Evolutionary conservation across 1,139 yeast genomes (phyloP).

Genomic region (Torulaspora globosa): DNA sequence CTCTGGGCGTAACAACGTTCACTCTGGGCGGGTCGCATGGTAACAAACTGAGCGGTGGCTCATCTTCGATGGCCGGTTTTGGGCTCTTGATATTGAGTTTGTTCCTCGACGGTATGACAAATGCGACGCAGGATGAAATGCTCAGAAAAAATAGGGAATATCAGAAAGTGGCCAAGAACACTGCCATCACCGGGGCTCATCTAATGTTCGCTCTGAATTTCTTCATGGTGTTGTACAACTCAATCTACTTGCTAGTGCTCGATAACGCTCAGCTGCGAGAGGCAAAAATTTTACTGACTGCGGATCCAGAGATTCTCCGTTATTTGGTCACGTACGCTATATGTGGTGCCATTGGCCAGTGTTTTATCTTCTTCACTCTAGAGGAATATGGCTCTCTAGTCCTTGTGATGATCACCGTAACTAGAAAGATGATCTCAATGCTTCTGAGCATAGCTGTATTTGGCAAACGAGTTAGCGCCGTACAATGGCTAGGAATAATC

Average conservation of each 20-base stretch:
- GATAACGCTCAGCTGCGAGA: constrained; percentile 25
- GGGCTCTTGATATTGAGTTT: constrained; percentile 56
- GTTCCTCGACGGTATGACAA: constrained; percentile 84
- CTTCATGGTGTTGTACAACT: constrained; percentile 41
- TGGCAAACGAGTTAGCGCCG: constrained; percentile 59
- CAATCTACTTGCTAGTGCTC: constrained; percentile 35
- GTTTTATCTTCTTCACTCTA: constrained; percentile 79
- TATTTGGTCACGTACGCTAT: constrained; percentile 67
- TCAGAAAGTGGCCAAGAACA: constrained; percentile 52
- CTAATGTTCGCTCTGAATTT: constrained; percentile 80
- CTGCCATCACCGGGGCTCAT: constrained; percentile 66
- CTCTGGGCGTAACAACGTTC: constrained; percentile 76
- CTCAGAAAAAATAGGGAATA: constrained; percentile 44
- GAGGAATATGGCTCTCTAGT: constrained; percentile 81
- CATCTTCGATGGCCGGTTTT: constrained; percentile 51
- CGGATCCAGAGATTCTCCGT: constrained; percentile 47
- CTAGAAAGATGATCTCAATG: constrained; percentile 95
- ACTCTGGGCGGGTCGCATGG: constrained; percentile 45
- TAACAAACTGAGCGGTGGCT: constrained; percentile 35
- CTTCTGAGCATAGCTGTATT: constrained; percentile 78
- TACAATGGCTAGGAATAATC: constrained; percentile 75
- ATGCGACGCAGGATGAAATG: constrained; percentile 87
- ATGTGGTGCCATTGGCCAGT: constrained; percentile 89
- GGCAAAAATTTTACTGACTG: constrained; percentile 34
- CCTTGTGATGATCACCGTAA: constrained; percentile 88